phyloP scores from a whole-genome alignment of 2,329 filamentous ascomycete genomes.

The Xylariales sp. region DNA sequence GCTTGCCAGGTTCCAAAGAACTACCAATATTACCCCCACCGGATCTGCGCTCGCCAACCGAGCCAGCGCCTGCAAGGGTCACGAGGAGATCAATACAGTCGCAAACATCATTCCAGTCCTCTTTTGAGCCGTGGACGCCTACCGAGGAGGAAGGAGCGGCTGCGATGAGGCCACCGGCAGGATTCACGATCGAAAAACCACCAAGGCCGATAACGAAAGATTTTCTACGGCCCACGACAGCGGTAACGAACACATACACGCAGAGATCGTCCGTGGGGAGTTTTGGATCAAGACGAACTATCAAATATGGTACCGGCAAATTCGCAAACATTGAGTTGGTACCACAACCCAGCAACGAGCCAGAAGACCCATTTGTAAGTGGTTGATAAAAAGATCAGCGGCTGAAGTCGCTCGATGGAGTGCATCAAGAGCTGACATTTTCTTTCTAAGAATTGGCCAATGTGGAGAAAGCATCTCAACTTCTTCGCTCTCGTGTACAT shows the following conservation, averaged over 20 bases:
- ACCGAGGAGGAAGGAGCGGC: not conserved
- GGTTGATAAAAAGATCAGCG: no score
- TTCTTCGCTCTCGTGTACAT: constrained; percentile 42
- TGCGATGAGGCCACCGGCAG: no score
- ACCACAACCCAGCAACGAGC: constrained; percentile 52
- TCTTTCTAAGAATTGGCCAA: constrained; percentile 50
- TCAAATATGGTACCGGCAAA: constrained; percentile 45
- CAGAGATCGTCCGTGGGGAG: constrained; percentile 29
- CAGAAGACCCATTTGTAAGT: constrained; percentile 49
- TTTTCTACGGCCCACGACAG: constrained; percentile 20
- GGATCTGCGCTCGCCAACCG: not conserved
- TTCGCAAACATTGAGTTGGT: constrained; percentile 40
- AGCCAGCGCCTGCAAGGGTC: not conserved
- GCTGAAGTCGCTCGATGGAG: no score
- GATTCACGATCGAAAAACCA: no score
- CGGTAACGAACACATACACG: no score
- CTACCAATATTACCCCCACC: not conserved
- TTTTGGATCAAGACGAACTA: constrained; percentile 26
- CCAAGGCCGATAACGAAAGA: constrained; percentile 17
- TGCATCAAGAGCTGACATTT: constrained; percentile 3
- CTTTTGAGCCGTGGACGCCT: constrained; percentile 1
- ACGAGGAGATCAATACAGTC: not conserved
- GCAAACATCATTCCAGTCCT: not conserved
- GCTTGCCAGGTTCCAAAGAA: no score
- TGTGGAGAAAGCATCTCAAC: constrained; percentile 49